phyloP scores from a whole-genome alignment of 805 yeast species.

The Cyberlindnera maclurae region DNA sequence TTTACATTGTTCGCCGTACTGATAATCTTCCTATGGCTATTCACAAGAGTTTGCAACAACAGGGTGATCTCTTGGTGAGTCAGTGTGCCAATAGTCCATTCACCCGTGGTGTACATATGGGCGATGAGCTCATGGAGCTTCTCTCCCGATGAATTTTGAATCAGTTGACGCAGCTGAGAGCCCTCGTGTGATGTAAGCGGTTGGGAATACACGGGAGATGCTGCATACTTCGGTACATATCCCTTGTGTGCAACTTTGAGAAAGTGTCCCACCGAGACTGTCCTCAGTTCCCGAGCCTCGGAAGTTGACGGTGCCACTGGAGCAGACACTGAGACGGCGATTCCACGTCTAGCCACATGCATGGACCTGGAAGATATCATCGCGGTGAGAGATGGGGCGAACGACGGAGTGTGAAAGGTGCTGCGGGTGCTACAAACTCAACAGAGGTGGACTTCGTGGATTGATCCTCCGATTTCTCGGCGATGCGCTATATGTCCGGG shows the following conservation, averaged over 20 bases:
- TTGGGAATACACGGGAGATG: no score
- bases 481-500: no score
- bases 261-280: not conserved
- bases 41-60: constrained; percentile 4
- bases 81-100: constrained; percentile 5
- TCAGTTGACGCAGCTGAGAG: constrained; percentile 1
- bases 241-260: not conserved
- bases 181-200: not conserved
- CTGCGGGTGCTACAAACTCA: no score
- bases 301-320: no score
- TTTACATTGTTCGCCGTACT: not conserved
- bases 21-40: constrained; percentile 2
- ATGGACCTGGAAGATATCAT: no score
- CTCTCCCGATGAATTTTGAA: constrained; percentile 2
- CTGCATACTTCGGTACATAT: not conserved
- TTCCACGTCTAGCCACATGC: not conserved
- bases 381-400: no score
- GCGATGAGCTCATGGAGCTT: constrained; percentile 1
- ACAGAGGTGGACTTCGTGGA: no score
- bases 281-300: no score
- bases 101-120: not conserved
- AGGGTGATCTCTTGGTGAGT: constrained; percentile 10
- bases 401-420: no score
- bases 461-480: no score
- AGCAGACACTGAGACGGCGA: not conserved